Conservation (phyloP, 1,139 yeast species). For the Blastobotrys illinoisensis region DNA sequence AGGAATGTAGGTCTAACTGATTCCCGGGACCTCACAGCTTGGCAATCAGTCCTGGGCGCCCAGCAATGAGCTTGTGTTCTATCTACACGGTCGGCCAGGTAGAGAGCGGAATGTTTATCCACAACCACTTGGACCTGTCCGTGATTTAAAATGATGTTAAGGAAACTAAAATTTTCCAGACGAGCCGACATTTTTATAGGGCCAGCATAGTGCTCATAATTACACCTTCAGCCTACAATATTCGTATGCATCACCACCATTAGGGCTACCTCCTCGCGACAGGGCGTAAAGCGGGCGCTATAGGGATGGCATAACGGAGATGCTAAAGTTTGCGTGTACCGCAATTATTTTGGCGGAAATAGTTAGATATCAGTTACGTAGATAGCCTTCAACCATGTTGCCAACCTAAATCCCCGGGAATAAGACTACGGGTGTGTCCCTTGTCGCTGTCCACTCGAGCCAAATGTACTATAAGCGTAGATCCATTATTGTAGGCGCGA, state of each 20-base stretch:
- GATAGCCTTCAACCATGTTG: neutral
- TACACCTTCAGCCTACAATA: neutral
- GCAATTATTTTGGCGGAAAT: no score
- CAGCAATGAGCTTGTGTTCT: constrained; percentile 29
- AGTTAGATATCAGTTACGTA: no score
- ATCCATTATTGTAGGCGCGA: neutral
- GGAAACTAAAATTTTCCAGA: constrained; percentile 4
- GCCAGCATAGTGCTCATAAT: neutral
- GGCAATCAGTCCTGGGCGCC: constrained; percentile 32
- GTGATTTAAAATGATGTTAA: constrained; percentile 10
- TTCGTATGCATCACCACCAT: neutral
- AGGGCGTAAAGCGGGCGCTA: no score
- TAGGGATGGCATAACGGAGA: no score
- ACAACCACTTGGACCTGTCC: neutral
- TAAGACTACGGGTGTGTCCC: neutral
- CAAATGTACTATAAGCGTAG: neutral
- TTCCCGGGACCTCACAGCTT: constrained; percentile 31
- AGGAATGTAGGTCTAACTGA: constrained; percentile 31
- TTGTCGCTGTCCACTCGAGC: neutral
- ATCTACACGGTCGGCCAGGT: constrained; percentile 20
- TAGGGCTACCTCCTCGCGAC: neutral
- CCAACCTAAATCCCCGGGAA: neutral
- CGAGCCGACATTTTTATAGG: neutral
- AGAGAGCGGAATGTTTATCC: constrained; percentile 1
- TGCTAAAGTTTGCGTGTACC: no score